These are phyloP conservation scores for Entomortierella lignicola DNA, from an alignment of 192 early-diverging fungal species.

Conservation along the genomic window DNA sequence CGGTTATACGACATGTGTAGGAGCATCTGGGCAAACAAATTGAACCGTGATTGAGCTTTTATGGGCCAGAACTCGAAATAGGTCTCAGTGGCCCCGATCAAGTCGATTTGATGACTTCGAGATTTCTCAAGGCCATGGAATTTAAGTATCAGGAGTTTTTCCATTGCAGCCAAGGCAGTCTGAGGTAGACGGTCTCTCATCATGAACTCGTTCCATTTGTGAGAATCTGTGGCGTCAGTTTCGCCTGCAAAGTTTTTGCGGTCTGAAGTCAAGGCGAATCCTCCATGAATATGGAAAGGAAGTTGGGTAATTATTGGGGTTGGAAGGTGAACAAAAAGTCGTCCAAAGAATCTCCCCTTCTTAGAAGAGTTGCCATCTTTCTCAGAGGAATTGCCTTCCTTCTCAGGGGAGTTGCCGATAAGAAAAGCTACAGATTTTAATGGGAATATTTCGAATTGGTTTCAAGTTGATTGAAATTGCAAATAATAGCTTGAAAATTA, in stretches of 20 bases:
- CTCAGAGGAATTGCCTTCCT: no score
- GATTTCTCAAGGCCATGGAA: not conserved
- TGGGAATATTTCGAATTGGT: no score
- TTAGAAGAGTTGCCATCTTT: no score
- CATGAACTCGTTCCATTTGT: slow-evolving; percentile 17
- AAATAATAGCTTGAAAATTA: no score
- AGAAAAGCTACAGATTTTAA: no score
- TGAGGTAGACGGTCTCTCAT: slow-evolving; percentile 1
- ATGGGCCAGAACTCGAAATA: slow-evolving; percentile 14
- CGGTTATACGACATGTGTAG: not conserved
- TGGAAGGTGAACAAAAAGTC: slow-evolving; percentile 45
- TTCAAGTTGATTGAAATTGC: no score
- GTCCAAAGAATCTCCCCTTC: no score
- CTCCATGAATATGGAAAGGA: slow-evolving; percentile 53
- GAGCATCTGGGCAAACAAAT: not conserved
- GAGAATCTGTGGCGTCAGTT: not conserved
- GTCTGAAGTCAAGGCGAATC: slow-evolving; percentile 42
- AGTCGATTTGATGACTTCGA: not conserved
- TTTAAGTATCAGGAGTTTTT: not conserved
- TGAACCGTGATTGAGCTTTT: not conserved
- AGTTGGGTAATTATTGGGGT: slow-evolving; percentile 35
- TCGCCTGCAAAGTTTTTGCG: slow-evolving; percentile 26
- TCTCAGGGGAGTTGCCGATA: no score
- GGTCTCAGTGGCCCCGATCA: not conserved
- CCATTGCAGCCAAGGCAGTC: not conserved